Base-by-base conservation (phyloP, 2,329 filamentous ascomycete genomes). In the Colletotrichum eremochloae region DNA sequence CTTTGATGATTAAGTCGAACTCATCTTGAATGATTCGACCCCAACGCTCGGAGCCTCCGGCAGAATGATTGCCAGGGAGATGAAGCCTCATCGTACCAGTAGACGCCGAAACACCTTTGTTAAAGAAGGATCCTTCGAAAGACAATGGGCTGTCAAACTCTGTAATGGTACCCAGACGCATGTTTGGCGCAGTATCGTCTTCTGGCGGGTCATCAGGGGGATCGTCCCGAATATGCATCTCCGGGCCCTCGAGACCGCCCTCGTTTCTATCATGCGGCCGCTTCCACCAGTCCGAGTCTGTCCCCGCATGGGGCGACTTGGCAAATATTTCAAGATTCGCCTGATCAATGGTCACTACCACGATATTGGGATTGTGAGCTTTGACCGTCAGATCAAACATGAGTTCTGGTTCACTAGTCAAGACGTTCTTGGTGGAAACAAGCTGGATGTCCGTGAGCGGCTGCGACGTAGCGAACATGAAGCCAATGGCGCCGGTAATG, bases 291-390 rank as follows among this genome's bases (percentile, higher is more conserved):
- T 90, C 86, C 36, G 85, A 88, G 76, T 91, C 89, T 9, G 86
- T 88, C n/a, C 94, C 93, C 15, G 96, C 93, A 79, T 96, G 93
- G 72, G 93, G 94, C 72, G 95, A 98, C 82, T 97, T 97, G 40
- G 96, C 96, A 81, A 98, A 98, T 42, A 99, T 89, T 78, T 97
- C 95, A 69, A 98, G 87, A 79, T 98, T 95, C 79, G 97, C 92
- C 58, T 95, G 91, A 74, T 93, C 91, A 48, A 99, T 90, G 2
- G 93, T 93, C 53, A 99, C 93, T 2, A 94, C 91, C 50, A 98
- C 93, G 52, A 98, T 91, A 76, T 98, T 99, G 1, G 96, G 95
- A 79, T 99, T 99, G 76, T 96, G 87, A 0, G 96, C 96, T 76
- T 90, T 90, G 72, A 99, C 94, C 29, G 94, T 90, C 61, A 99